Conservation (phyloP, 305 asterid species). For the Fraxinus angustifolia region DNA sequence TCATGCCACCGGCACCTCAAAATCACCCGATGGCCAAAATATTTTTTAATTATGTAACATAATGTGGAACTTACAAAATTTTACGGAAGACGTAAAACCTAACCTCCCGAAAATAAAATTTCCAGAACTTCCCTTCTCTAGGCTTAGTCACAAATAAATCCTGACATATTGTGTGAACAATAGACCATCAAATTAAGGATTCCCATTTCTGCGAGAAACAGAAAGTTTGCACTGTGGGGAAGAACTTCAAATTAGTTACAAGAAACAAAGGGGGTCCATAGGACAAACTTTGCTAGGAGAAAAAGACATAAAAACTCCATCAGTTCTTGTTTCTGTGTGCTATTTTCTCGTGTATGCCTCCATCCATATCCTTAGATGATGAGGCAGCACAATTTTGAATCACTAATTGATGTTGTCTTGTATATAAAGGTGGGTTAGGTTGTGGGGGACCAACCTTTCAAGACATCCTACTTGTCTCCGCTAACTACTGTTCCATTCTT, state of each 20-base stretch:
- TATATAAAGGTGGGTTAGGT: slow-evolving; percentile 16
- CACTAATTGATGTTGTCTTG: slow-evolving; percentile 12
- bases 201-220: slow-evolving; percentile 21
- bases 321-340: slow-evolving; percentile 15
- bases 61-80: no score
- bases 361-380: slow-evolving; percentile 13
- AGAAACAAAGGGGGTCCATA: slow-evolving; percentile 36
- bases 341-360: slow-evolving; percentile 5
- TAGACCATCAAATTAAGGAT: slow-evolving; percentile 20
- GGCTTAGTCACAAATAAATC: background rate
- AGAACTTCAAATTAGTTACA: background rate
- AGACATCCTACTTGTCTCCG: slow-evolving; percentile 50
- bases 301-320: slow-evolving; percentile 22
- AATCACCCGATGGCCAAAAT: no score
- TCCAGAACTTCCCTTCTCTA: background rate
- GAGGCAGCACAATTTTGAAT: slow-evolving; percentile 23
- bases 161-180: background rate
- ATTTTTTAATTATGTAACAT: no score
- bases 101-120: background rate
- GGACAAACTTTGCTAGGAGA: slow-evolving; percentile 25
- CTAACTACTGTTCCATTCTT: slow-evolving; percentile 26
- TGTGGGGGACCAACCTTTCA: slow-evolving; percentile 40
- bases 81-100: no score
- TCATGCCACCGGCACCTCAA: background rate
- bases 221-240: slow-evolving; percentile 1